Conservation (phyloP, 2,329 filamentous ascomycete genomes). For the Sphaerostilbella broomeana region DNA sequence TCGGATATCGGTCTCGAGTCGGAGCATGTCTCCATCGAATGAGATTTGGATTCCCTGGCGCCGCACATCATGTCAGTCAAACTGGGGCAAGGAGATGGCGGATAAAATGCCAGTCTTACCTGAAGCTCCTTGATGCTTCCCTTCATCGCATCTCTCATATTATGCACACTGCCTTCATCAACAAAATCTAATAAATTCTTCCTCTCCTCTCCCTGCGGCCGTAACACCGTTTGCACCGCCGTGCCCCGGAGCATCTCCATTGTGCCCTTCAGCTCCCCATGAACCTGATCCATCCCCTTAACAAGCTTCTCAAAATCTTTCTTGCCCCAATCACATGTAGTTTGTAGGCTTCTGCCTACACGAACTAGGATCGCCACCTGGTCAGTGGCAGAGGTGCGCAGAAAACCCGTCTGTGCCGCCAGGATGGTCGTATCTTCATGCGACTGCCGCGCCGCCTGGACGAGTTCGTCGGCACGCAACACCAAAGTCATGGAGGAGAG, state of each 20-base stretch:
- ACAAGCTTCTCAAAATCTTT: conserved; percentile 57
- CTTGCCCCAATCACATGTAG: conserved; percentile 52
- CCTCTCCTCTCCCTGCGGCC: conserved; percentile 50
- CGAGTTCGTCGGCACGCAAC: conserved; percentile 79
- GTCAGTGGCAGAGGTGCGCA: conserved; percentile 54
- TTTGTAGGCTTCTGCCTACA: conserved; percentile 45
- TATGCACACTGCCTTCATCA: conserved; percentile 62
- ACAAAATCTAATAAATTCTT: conserved; percentile 70
- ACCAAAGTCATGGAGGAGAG: conserved; percentile 78
- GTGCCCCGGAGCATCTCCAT: conserved; percentile 59
- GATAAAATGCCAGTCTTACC: conserved; percentile 33
- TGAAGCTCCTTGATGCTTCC: conserved; percentile 65
- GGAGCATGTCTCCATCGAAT: conserved; percentile 69
- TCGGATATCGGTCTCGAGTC: conserved; percentile 69
- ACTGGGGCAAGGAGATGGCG: too few species aligned
- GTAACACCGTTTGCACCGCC: conserved; percentile 56
- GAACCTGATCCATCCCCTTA: conserved; percentile 58
- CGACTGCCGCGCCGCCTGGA: conserved; percentile 65
- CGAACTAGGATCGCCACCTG: conserved; percentile 47
- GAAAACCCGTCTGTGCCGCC: conserved; percentile 60
- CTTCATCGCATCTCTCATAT: conserved; percentile 60
- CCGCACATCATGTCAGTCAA: background rate
- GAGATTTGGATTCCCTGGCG: conserved; percentile 55
- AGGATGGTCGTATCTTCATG: conserved; percentile 75
- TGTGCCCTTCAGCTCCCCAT: conserved; percentile 57